Base-by-base conservation (phyloP, 2,329 filamentous ascomycete genomes). In the Colletotrichum euphorbiae region DNA sequence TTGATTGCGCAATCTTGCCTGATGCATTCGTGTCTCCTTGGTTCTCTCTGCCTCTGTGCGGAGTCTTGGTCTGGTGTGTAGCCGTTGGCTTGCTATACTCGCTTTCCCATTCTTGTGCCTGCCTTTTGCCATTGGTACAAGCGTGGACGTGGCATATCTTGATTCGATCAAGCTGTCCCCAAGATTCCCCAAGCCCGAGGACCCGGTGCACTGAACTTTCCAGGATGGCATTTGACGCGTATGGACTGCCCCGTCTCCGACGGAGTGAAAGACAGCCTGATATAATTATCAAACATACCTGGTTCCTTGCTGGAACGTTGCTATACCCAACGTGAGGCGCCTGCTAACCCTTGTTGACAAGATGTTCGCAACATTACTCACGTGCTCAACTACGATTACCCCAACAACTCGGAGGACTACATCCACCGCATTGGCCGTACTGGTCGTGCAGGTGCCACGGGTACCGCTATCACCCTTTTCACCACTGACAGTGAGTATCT, bases 291-390 rank as follows among this genome's bases (percentile, higher is more conserved):
- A 76, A 76, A 80, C 76, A 73, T 75, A 77, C 77, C 78, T 80
- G 77, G 77, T 81, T 80, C 80, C 79, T 76, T 81, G 85, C 86
- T 89, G 87, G 87, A 87, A 84, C 81, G 82, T 87, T 89, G 87
- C 86, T 86, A 86, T 84, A 82, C 80, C 77, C 75, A 77, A 75
- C 76, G 79, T 79, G 77, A 81, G 81, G 85, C 84, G 84, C 82
- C 85, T 87, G 85, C 93, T 97, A 97, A 97, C 92, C 87, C 89
- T 82, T 77, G 76, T 76, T 78, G 77, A 78, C 79, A 98, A 98
- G 96, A 99, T 92, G 96, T 99, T 87, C 95, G 94, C 85, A 97
- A 99, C 89, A 99, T 99, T 86, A 98, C 96, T 84, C 96, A 99
- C 86, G 96, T 99, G 84, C 89, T 99, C 85, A 98, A 98, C 90